phyloP scores from a whole-genome alignment of 1,139 yeast genomes.

The Williopsis jadinii region DNA sequence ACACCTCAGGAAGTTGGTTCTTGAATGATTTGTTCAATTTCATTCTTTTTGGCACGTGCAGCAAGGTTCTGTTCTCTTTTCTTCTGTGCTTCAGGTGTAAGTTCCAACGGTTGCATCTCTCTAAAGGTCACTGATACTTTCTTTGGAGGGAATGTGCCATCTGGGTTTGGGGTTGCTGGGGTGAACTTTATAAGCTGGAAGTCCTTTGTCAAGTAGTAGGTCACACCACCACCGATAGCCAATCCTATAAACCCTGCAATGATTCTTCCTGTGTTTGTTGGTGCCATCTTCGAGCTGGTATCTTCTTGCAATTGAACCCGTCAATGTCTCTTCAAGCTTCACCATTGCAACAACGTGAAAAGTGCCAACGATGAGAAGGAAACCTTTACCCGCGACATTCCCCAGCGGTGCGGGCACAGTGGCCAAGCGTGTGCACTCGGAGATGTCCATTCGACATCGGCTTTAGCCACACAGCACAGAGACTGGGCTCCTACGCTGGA shows the following conservation, averaged over 20 bases:
- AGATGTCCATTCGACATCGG: too few species aligned
- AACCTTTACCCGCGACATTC: too few species aligned
- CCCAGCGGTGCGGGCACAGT: too few species aligned
- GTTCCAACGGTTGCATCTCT: constrained; percentile 28
- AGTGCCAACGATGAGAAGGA: too few species aligned
- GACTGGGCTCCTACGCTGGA: too few species aligned
- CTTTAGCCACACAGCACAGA: too few species aligned
- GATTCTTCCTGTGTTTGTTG: constrained; percentile 24
- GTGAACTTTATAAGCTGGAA: constrained; percentile 26
- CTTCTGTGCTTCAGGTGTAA: constrained; percentile 27
- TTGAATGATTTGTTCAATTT: constrained; percentile 18
- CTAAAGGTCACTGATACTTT: constrained; percentile 25
- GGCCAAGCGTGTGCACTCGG: too few species aligned
- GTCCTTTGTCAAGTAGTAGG: constrained; percentile 26
- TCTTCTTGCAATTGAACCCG: too few species aligned
- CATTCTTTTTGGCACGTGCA: constrained; percentile 5
- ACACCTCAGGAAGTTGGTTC: constrained; percentile 17
- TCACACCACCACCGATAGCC: constrained; percentile 23
- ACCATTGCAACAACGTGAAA: too few species aligned
- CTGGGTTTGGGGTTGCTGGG: constrained; percentile 22
- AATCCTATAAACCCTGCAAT: constrained; percentile 27
- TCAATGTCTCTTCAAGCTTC: too few species aligned
- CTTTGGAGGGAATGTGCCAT: constrained; percentile 19
- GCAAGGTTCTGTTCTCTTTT: constrained; percentile 4
- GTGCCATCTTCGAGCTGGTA: constrained; percentile 1